Base-by-base conservation (phyloP, 2,329 filamentous ascomycete species). In the Cercospora sesami region DNA sequence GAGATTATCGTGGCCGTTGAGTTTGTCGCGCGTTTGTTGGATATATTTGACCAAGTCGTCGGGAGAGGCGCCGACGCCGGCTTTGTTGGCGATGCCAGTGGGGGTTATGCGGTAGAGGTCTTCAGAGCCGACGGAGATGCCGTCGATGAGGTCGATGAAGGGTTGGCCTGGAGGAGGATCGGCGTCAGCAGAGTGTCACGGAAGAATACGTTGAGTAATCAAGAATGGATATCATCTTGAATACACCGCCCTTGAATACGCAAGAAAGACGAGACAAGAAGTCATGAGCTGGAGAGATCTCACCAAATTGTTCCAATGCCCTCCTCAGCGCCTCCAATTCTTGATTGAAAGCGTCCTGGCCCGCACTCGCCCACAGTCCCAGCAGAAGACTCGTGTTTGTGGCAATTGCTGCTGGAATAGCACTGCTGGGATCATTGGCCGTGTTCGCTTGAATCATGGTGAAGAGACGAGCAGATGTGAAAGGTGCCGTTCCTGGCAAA, bases 41-140 rank as follows among this genome's bases (percentile, higher is more conserved):
- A 96, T 92, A 81, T 93, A 95, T 67, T 81, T 79, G 75, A 88
- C 85, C 42, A 96, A 81, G 8, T 83, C 83, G 45, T 84, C 81
- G 7, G 92, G 90, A 60, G 85, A 79, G 42, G 86, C 83, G 71
- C 93, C 93, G 48, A 86, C 78, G 66, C 88, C 87, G 42, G 88
- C 86, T 1, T 87, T 81, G 76, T 87, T 87, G 60, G 83, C 80
- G 68, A 89, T 85, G 65, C 91, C 92, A 10, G 85, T 89, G 14
- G 87, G 86, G 0, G 91, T 91, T 79, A 85, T 86, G 76, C 92
- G 73, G 75, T 84, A 84, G 26, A 83, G 85, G 78, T 97, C 93
- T 84, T 97, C 93, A 72, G 86, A 91, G 70, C 93, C 93, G 62
- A 96, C 88, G 0, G 92, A 94, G 80, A 96, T 94, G 78, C 92